Conservation (phyloP, 768 basidiomycete species). For the Mycena maculata region DNA sequence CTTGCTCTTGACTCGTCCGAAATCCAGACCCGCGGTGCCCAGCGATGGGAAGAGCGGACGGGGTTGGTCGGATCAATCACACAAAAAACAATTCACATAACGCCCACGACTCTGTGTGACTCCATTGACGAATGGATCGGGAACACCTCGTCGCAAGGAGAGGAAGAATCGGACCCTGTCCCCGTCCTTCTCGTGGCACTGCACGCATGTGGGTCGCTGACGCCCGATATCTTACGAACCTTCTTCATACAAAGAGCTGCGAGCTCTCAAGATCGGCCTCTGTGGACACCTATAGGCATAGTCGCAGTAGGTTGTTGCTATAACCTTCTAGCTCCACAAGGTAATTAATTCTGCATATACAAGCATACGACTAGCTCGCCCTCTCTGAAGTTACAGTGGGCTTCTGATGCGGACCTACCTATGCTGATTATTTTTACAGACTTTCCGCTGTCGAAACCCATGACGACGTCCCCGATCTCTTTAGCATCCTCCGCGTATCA, state of each 20-base stretch:
- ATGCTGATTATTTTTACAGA: constrained; percentile 49
- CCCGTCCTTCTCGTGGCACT: constrained; percentile 75
- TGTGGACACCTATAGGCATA: constrained; percentile 65
- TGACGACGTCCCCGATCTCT: constrained; percentile 46
- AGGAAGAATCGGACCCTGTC: constrained; percentile 31
- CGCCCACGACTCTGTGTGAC: constrained; percentile 55
- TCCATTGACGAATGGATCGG: constrained; percentile 67
- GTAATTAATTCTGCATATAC: constrained; percentile 43
- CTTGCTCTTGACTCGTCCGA: constrained; percentile 76
- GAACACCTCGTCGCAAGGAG: constrained; percentile 24
- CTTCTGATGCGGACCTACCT: constrained; percentile 21
- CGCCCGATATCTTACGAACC: constrained; percentile 71
- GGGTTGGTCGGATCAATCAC: constrained; percentile 53
- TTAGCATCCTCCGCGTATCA: constrained; percentile 68
- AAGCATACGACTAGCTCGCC: constrained; percentile 3
- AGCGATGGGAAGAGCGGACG: constrained; percentile 51
- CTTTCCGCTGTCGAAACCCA: constrained; percentile 62
- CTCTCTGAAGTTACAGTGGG: not conserved
- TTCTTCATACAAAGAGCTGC: constrained; percentile 45
- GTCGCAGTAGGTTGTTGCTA: constrained; percentile 85
- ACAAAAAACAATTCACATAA: constrained; percentile 69
- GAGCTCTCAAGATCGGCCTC: constrained; percentile 12
- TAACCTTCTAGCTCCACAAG: constrained; percentile 69
- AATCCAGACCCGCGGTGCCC: constrained; percentile 69
- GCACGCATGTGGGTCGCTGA: constrained; percentile 82